A percentile compares a stretch with the other conserved stretches of the same genome.
Evolutionary conservation across 1,284 basidiomycete genomes (phyloP).

Genomic region (Ceratobasidium theobromae): DNA sequence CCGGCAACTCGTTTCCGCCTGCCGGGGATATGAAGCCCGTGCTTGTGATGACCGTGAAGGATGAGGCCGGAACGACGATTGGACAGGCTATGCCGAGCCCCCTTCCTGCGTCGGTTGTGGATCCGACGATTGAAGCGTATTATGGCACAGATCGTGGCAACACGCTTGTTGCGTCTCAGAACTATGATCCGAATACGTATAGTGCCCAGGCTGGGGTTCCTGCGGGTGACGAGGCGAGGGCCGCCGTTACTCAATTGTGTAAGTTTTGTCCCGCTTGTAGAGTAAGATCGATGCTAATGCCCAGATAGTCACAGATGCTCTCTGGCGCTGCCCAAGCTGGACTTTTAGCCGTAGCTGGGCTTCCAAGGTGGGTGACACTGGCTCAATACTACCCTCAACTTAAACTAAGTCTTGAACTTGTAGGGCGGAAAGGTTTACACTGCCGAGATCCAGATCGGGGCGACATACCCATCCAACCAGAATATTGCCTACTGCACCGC

Average conservation of each 20-base stretch:
- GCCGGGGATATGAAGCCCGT: constrained; percentile 58
- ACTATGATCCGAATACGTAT: constrained; percentile 51
- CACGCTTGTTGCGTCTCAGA: constrained; percentile 51
- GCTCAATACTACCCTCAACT: not conserved
- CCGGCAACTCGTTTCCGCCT: constrained; percentile 57
- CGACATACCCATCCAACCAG: constrained; percentile 66
- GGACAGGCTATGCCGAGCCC: constrained; percentile 45
- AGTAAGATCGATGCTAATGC: not conserved
- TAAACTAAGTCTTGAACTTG: not conserved
- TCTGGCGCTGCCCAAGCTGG: constrained; percentile 60
- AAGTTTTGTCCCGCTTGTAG: not conserved
- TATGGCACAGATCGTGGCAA: constrained; percentile 55
- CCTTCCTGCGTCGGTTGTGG: constrained; percentile 49
- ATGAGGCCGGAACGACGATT: constrained; percentile 69
- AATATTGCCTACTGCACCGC: constrained; percentile 56
- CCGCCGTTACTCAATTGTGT: constrained; percentile 58
- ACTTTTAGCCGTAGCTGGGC: constrained; percentile 69
- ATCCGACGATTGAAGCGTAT: constrained; percentile 47
- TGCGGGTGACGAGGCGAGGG: constrained; percentile 45
- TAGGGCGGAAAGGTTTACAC: constrained; percentile 67
- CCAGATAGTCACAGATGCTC: constrained; percentile 13
- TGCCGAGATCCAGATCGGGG: constrained; percentile 66
- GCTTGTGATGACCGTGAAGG: constrained; percentile 64
- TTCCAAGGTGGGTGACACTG: constrained; percentile 34
- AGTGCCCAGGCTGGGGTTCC: constrained; percentile 30